These are phyloP conservation scores for Lavandula angustifolia DNA, from an alignment of 257 asterid species.

Conservation along the genomic window DNA sequence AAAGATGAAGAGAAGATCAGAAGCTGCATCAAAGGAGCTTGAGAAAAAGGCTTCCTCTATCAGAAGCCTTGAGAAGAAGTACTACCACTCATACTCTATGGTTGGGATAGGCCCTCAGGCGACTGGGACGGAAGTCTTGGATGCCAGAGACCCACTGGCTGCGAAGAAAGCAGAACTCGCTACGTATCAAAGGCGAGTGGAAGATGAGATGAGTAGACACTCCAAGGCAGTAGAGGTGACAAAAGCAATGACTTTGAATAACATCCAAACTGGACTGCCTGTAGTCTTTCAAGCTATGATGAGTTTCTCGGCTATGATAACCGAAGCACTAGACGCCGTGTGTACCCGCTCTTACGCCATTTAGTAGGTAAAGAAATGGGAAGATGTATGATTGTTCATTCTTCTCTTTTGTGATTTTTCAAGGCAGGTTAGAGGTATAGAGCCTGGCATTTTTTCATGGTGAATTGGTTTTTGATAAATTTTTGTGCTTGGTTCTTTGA, in stretches of 20 bases:
- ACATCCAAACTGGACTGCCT: slow-evolving; percentile 93
- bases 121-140: slow-evolving; percentile 51
- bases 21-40: slow-evolving; percentile 68
- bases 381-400: slow-evolving; percentile 2
- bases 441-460: slow-evolving; percentile 31
- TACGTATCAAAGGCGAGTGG: slow-evolving; percentile 72
- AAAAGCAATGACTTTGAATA: slow-evolving; percentile 80
- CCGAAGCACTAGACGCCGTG: slow-evolving; percentile 72
- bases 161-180: slow-evolving; percentile 88
- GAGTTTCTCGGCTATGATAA: slow-evolving; percentile 73
- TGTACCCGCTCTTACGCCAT: slow-evolving; percentile 85
- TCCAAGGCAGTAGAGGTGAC: slow-evolving; percentile 87
- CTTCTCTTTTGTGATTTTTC: slow-evolving; percentile 10
- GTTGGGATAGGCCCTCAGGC: slow-evolving; percentile 74
- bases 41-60: slow-evolving; percentile 77
- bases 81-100: slow-evolving; percentile 76
- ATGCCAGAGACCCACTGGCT: slow-evolving; percentile 82
- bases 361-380: slow-evolving; percentile 30
- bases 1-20: slow-evolving; percentile 66
- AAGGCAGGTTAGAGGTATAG: slow-evolving; percentile 35
- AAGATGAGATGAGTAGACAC: slow-evolving; percentile 80
- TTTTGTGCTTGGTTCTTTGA: slow-evolving; percentile 6
- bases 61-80: slow-evolving; percentile 76
- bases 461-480: slow-evolving; percentile 31
- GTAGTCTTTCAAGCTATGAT: slow-evolving; percentile 95